phyloP scores from a whole-genome alignment of 345 rosid genomes.

The Murraya koenigii region DNA sequence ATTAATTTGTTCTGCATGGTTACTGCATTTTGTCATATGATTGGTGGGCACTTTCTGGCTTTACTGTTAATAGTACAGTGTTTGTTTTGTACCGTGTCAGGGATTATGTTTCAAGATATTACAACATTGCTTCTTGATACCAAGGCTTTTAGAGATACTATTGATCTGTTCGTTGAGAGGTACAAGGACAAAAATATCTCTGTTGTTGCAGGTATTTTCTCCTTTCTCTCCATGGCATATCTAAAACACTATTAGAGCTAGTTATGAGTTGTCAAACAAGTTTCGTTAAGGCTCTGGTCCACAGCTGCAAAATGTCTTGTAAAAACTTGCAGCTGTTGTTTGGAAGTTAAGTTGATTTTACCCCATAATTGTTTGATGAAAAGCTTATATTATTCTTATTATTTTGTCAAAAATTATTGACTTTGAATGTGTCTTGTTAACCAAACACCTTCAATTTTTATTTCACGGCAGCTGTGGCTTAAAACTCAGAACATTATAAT shows the following conservation, averaged over 20 bases:
- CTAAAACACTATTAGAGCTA: background rate
- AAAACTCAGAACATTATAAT: too few relatives aligned
- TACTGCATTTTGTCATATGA: background rate
- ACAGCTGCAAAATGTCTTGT: background rate
- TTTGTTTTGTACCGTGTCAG: conserved; percentile 31
- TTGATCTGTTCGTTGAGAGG: conserved; percentile 81
- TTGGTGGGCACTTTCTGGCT: background rate
- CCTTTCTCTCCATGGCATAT: background rate
- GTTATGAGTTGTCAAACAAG: background rate
- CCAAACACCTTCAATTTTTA: too few relatives aligned
- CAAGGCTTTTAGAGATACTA: conserved; percentile 71
- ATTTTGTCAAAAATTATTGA: too few relatives aligned
- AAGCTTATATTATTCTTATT: too few relatives aligned
- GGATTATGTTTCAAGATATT: conserved; percentile 89
- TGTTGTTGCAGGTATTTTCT: conserved; percentile 69
- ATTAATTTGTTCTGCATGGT: background rate
- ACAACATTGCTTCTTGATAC: conserved; percentile 75
- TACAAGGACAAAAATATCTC: conserved; percentile 60
- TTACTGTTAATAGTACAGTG: background rate
- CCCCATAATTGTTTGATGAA: background rate
- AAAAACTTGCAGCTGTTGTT: background rate
- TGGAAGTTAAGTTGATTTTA: background rate
- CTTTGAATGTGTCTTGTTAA: background rate
- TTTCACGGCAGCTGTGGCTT: background rate
- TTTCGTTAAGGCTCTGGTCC: too few relatives aligned